phyloP scores from a whole-genome alignment of 1,139 yeast species.

The Kurtzmaniella quercitrusa region DNA sequence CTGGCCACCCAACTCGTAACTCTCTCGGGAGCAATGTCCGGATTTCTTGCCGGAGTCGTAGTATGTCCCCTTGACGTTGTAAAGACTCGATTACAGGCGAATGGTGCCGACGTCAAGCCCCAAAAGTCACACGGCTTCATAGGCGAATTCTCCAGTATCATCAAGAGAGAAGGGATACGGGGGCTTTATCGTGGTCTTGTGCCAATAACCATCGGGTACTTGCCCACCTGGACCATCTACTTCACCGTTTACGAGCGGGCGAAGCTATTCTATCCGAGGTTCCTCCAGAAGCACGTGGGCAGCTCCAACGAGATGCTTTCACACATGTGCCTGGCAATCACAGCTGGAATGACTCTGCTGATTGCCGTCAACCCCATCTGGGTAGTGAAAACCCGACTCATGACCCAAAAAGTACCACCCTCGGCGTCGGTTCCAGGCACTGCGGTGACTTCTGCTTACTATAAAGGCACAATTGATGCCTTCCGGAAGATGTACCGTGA shows the following conservation, averaged over 20 bases:
- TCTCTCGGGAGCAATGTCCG: constrained; percentile 42
- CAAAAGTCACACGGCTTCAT: constrained; percentile 47
- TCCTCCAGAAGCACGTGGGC: constrained; percentile 20
- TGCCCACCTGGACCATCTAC: constrained; percentile 97
- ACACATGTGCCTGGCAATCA: constrained; percentile 77
- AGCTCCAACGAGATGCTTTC: constrained; percentile 21
- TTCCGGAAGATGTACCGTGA: constrained; percentile 68
- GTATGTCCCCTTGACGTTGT: constrained; percentile 48
- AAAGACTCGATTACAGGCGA: constrained; percentile 44
- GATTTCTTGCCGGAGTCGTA: constrained; percentile 43
- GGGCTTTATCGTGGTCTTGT: constrained; percentile 89
- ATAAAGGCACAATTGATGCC: constrained; percentile 80
- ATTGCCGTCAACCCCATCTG: constrained; percentile 92
- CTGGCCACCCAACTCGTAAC: constrained; percentile 37
- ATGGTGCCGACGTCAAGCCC: constrained; percentile 21
- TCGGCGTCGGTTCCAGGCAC: neutral
- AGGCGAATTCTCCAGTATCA: constrained; percentile 60
- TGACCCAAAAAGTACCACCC: constrained; percentile 66
- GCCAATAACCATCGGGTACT: constrained; percentile 88
- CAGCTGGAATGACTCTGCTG: constrained; percentile 87
- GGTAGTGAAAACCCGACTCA: constrained; percentile 92
- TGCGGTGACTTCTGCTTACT: constrained; percentile 23
- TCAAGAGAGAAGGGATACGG: constrained; percentile 69
- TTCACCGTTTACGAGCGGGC: constrained; percentile 85
- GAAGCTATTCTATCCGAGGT: constrained; percentile 39